These are phyloP conservation scores for Penicillium subrubescens DNA, from an alignment of 495 filamentous ascomycete genomes.

Conservation along the genomic window DNA sequence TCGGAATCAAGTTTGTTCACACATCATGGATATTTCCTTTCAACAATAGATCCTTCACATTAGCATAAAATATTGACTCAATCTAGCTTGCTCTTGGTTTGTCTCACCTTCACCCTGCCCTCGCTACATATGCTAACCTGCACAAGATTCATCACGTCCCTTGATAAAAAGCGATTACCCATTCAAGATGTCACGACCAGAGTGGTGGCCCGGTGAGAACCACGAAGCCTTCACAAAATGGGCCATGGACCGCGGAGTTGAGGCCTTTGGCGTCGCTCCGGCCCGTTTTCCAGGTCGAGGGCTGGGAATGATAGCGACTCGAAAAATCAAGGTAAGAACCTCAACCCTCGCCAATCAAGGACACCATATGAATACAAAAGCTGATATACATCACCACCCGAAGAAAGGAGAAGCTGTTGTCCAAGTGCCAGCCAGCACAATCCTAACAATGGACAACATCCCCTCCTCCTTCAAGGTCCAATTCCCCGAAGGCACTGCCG, in stretches of 20 bases:
- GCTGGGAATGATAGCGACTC: constrained; percentile 72
- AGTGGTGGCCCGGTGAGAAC: constrained; percentile 44
- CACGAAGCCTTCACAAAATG: constrained; percentile 61
- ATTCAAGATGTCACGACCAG: constrained; percentile 30
- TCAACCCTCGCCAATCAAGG: neutral
- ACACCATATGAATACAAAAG: neutral
- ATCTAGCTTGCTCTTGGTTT: neutral
- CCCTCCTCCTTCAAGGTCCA: constrained; percentile 46
- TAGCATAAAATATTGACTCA: neutral
- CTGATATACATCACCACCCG: neutral
- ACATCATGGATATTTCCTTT: neutral
- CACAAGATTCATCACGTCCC: neutral
- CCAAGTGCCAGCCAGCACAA: constrained; percentile 60
- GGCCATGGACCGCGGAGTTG: constrained; percentile 60
- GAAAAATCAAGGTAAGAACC: constrained; percentile 58
- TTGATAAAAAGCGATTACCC: neutral
- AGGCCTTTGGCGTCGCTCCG: constrained; percentile 60
- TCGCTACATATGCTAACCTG: constrained; percentile 6
- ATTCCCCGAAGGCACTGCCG: constrained; percentile 54
- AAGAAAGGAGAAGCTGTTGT: constrained; percentile 25
- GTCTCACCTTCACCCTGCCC: neutral
- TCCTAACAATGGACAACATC: constrained; percentile 63
- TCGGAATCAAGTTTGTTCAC: neutral
- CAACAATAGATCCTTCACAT: neutral
- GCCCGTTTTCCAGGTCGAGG: constrained; percentile 65